These are phyloP conservation scores for Darksidea phi DNA, from an alignment of 495 filamentous ascomycete species.

Conservation along the genomic window DNA sequence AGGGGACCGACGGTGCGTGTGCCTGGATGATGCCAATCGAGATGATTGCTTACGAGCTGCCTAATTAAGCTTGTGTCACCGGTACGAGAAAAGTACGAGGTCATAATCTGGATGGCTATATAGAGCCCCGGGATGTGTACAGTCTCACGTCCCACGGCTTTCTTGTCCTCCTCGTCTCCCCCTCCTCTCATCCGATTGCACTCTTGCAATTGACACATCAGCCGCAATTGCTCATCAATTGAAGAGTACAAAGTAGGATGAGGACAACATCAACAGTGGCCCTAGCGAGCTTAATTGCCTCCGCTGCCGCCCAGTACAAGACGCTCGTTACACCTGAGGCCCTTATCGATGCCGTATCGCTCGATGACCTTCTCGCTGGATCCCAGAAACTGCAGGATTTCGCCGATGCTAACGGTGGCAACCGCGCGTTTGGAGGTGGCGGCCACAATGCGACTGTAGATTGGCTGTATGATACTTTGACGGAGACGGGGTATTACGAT, in stretches of 20 bases:
- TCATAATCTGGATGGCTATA: no score
- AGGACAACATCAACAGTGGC: conserved; percentile 15
- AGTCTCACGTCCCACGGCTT: background rate
- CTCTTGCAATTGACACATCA: background rate
- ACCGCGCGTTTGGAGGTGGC: conserved; percentile 59
- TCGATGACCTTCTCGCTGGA: conserved; percentile 45
- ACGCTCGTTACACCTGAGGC: conserved; percentile 12
- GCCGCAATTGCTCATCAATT: background rate
- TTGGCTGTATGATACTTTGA: conserved; percentile 57
- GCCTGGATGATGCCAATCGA: background rate
- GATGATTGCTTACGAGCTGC: conserved; percentile 2
- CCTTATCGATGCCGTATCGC: conserved; percentile 46
- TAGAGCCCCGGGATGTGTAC: no score
- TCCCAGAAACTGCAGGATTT: conserved; percentile 49
- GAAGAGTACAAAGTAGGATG: background rate
- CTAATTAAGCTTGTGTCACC: conserved; percentile 14
- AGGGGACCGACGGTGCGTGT: background rate
- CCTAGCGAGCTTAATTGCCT: background rate
- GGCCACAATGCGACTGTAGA: conserved; percentile 67
- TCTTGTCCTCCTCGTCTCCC: background rate
- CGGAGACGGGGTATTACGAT: conserved; percentile 57
- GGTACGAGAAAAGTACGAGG: no score
- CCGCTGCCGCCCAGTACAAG: conserved; percentile 8
- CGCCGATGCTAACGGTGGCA: conserved; percentile 51
- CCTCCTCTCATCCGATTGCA: background rate